Evolutionary conservation across 1,284 basidiomycete genomes (phyloP), one percentile per base, ranked within the genome.

Genomic region (Ustilago lituana): DNA sequence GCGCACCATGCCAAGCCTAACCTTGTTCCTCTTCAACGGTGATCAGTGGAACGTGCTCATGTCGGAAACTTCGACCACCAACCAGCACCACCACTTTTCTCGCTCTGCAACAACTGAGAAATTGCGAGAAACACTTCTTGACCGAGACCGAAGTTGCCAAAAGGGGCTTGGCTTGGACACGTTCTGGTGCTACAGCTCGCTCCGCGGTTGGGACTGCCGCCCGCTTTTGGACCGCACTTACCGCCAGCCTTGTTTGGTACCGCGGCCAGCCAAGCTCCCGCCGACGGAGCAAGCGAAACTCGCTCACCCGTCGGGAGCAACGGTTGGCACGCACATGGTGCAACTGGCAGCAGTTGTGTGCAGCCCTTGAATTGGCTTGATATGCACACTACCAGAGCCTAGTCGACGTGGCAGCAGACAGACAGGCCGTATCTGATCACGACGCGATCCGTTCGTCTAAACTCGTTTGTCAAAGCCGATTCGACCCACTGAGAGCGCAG

Each of bases 201-300:
- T 38, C 41, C 37, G 43, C 41, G 47, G 48, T 45, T 31, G 36
- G n/a, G 38, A 12, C 5, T 40, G 46, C 40, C 35, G 51, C 39
- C 49, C 51, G 58, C 40, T 29, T 33, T 24, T 48, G 33, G 22
- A n/a, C 53, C 60, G 60, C 60, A 40, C 19, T 29, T 37, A 22
- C 53, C 48, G 60, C 48, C 26, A 33, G 26, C 26, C 7, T 29
- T 32, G 24, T 33, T 23, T 24, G 27, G 39, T 52, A 47, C 60
- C 60, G 60, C 53, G 23, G 60, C 46, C 38, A 43, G 2, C 20
- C 20, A 9, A 12, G 19, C 20, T 47, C 20, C 60, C 60, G 60
- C 60, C 60, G 53, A 27, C 46, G 31, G 17, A 41, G 22, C 17
- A 44, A 48, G 48, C 48, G 43, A 48, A 47, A 29, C 31, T 44